Conservation (phyloP, 177 flowering plant genomes). For the Vitis hybrid region DNA sequence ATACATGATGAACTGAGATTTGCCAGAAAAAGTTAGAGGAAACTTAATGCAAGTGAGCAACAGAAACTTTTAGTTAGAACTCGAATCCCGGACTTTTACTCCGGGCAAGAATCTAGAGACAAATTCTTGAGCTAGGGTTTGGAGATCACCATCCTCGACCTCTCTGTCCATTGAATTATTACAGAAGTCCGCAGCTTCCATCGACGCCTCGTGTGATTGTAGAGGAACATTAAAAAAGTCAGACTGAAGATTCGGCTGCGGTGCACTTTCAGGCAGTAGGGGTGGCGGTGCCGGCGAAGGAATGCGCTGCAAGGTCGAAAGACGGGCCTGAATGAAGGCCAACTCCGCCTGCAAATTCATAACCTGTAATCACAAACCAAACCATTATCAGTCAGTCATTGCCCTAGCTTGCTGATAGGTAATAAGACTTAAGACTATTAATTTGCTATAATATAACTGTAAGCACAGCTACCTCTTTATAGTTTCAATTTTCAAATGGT, state of each 20-base stretch:
- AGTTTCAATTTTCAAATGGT: not conserved
- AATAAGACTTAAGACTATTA: no score
- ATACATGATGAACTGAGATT: no score
- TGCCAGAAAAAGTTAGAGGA: no score
- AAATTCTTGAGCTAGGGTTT: constrained; percentile 38
- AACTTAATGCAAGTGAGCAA: no score
- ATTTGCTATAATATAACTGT: no score
- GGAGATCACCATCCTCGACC: constrained; percentile 30
- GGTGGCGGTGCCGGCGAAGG: constrained; percentile 14
- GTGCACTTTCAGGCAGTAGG: not conserved
- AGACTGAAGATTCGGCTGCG: constrained; percentile 10
- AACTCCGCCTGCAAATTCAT: constrained; percentile 63
- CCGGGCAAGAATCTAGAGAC: constrained; percentile 44
- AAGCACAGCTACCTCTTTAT: constrained; percentile 2
- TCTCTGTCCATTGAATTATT: constrained; percentile 16
- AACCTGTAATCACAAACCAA: constrained; percentile 29
- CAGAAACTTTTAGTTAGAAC: constrained; percentile 6
- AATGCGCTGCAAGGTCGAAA: constrained; percentile 34
- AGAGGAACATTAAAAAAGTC: constrained; percentile 11
- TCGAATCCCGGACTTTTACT: constrained; percentile 32
- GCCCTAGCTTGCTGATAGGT: not conserved
- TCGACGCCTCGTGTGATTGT: not conserved
- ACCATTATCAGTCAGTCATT: not conserved
- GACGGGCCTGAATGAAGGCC: constrained; percentile 44
- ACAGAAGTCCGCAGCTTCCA: not conserved